Evolutionary conservation across 495 filamentous ascomycete species (phyloP), one percentile per base, ranked within the genome.

Genomic region (Podospora tetraspora): DNA sequence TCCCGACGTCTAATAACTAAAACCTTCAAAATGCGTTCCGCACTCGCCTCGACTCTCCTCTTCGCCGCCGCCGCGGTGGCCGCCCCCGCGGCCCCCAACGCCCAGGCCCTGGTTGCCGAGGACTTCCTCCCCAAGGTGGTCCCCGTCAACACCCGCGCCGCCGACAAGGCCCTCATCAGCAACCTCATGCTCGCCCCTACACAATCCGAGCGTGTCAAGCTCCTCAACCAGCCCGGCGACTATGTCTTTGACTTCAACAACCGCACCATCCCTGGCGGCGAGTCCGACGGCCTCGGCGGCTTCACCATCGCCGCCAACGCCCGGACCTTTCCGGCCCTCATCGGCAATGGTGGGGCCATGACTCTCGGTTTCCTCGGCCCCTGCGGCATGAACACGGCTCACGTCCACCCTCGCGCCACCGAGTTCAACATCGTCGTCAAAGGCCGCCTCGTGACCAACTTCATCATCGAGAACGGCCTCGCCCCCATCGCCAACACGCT

Each of bases 401-500:
- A 84, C 75, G 77, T 76, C 9, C 82, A 84, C 75, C 80, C 80
- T 30, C 77, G 82, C 34, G 78, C 77, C 29, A 73, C 77, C 30
- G 81, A 84, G 74, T 70, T 84, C 57, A 71, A 77, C 57, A 71
- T 78, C 67, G 77, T 84, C 56, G 73, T 80, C 57, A 68, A 81
- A 62, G 85, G 84, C 62, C 70, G 69, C 43, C 37, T 86, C 27
- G 69, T 81, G 19, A 80, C 82, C 37, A 82, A 83, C 63, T 81
- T 82, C 74, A 78, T 84, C 13, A 72, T 79, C 37, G 85, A 86
- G 73, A 84, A 84, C 76, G 80, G 79, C 13, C 75, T 84, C 11
- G 0, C 12, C 7, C 57, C 64, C 27, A 76, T 71, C 59, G 76
- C 75, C 68, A 79, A 72, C 16, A 75, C 76, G 62, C 79, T 80